Percentiles rank a stretch among this genome's conserved stretches.
These are phyloP conservation scores for Tubosaeta sp. DNA, from an alignment of 768 basidiomycete species.

Conservation along the genomic window DNA sequence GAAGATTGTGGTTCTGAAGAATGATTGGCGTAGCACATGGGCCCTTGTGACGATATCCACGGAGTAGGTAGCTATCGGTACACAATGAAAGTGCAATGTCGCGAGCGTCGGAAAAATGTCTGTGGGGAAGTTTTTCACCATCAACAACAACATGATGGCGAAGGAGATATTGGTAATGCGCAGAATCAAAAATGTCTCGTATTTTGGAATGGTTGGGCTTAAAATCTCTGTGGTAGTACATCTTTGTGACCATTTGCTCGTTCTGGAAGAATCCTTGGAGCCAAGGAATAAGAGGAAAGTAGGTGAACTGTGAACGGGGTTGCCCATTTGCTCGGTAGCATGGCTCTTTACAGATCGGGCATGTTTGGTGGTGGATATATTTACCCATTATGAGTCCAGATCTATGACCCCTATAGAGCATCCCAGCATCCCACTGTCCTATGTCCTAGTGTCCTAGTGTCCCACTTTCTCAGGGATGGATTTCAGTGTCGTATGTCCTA, in stretches of 20 bases:
- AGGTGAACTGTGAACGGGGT: conserved; percentile 29
- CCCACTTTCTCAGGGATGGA: too few species aligned
- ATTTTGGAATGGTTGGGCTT: conserved; percentile 5
- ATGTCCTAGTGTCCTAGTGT: too few species aligned
- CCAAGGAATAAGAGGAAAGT: conserved; percentile 38
- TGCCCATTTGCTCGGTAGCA: conserved; percentile 18
- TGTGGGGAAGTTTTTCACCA: conserved; percentile 17
- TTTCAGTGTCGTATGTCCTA: too few species aligned
- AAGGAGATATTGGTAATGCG: conserved; percentile 28
- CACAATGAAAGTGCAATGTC: conserved; percentile 43
- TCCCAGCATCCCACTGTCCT: too few species aligned
- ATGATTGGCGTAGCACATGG: conserved; percentile 40
- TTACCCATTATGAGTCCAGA: too few species aligned
- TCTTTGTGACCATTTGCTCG: conserved; percentile 13
- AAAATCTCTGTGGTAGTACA: not conserved
- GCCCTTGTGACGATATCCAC: conserved; percentile 15
- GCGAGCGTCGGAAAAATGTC: conserved; percentile 32
- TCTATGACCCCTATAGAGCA: too few species aligned
- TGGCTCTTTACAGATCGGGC: conserved; percentile 35
- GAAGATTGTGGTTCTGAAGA: conserved; percentile 40
- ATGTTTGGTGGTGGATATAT: conserved; percentile 12
- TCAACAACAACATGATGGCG: conserved; percentile 25
- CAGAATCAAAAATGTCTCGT: conserved; percentile 33
- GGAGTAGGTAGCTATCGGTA: conserved; percentile 39
- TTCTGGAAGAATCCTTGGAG: conserved; percentile 27